Conservation (phyloP, 768 basidiomycete genomes). For the Punctularia strigosozonata region DNA sequence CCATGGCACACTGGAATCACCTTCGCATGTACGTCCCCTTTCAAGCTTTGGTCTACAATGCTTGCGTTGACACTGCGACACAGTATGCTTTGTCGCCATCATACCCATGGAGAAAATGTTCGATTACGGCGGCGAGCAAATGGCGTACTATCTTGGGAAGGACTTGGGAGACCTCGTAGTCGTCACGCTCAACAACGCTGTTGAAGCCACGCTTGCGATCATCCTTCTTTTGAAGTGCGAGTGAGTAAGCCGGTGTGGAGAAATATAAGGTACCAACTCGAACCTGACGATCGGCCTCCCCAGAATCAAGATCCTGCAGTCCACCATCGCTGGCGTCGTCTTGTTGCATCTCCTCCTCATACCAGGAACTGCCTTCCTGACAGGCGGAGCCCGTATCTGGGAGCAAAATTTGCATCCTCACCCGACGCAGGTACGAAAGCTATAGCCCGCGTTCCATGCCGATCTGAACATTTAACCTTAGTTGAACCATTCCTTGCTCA, state of each 20-base stretch:
- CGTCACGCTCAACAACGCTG: constrained; percentile 55
- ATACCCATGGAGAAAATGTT: constrained; percentile 55
- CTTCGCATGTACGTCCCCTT: constrained; percentile 13
- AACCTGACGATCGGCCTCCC: neutral
- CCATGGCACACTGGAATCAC: constrained; percentile 6
- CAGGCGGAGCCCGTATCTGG: constrained; percentile 54
- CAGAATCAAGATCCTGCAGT: constrained; percentile 53
- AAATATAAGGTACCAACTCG: neutral
- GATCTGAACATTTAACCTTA: too few species aligned
- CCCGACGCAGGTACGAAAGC: too few species aligned
- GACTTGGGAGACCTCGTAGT: constrained; percentile 57
- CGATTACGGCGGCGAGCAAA: constrained; percentile 51
- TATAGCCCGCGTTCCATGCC: too few species aligned
- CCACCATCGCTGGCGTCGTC: constrained; percentile 61
- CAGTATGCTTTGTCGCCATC: constrained; percentile 56
- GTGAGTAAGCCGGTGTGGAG: constrained; percentile 25
- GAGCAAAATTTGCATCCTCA: constrained; percentile 62
- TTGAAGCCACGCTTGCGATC: constrained; percentile 64
- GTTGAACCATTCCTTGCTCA: constrained; percentile 58
- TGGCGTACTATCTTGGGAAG: constrained; percentile 41
- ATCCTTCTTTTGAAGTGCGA: constrained; percentile 61
- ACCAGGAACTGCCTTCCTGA: constrained; percentile 60
- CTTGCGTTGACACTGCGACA: neutral
- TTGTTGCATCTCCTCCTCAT: constrained; percentile 64
- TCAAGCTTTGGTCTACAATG: neutral